A percentile compares a stretch with the other conserved stretches of the same genome.
phyloP scores from a whole-genome alignment of 2,329 filamentous ascomycete species.

The Pseudocercospora ulei region DNA sequence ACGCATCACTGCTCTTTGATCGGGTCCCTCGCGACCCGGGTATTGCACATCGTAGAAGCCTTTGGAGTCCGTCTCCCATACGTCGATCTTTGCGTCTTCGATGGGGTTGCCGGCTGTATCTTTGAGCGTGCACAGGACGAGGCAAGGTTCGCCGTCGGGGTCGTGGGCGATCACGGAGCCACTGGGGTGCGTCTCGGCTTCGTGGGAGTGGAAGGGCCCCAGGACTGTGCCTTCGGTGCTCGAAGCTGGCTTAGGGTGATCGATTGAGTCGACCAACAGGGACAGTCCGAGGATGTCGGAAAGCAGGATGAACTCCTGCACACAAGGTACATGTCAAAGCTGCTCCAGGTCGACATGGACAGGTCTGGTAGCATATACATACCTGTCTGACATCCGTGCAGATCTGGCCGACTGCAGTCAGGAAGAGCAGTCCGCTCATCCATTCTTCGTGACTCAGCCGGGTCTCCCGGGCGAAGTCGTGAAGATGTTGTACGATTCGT shows the following conservation, averaged over 20 bases:
- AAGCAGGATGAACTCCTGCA: conserved; percentile 60
- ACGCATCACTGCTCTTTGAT: conserved; percentile 61
- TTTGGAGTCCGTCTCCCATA: conserved; percentile 76
- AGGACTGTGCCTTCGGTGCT: conserved; percentile 71
- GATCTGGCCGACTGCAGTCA: conserved; percentile 63
- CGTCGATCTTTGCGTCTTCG: conserved; percentile 59
- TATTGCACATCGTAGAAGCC: conserved; percentile 78
- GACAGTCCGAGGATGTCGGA: conserved; percentile 71
- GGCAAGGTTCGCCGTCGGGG: conserved; percentile 56
- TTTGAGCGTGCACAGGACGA: conserved; percentile 63
- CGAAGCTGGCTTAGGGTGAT: conserved; percentile 64
- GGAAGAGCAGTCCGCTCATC: conserved; percentile 63
- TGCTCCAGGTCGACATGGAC: not conserved
- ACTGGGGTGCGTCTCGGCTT: conserved; percentile 50
- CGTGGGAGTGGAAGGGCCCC: conserved; percentile 74
- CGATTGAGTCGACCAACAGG: conserved; percentile 69
- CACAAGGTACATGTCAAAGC: not conserved
- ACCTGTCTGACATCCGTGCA: conserved; percentile 64
- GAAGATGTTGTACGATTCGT: conserved; percentile 63
- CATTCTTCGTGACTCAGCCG: conserved; percentile 66
- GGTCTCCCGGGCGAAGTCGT: conserved; percentile 74
- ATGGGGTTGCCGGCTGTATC: conserved; percentile 57
- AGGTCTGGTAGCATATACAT: conserved; percentile 21
- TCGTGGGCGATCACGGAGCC: conserved; percentile 59
- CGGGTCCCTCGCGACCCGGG: conserved; percentile 52